Conservation (phyloP, 2,329 filamentous ascomycete species). For the Fusarium bactridioides region DNA sequence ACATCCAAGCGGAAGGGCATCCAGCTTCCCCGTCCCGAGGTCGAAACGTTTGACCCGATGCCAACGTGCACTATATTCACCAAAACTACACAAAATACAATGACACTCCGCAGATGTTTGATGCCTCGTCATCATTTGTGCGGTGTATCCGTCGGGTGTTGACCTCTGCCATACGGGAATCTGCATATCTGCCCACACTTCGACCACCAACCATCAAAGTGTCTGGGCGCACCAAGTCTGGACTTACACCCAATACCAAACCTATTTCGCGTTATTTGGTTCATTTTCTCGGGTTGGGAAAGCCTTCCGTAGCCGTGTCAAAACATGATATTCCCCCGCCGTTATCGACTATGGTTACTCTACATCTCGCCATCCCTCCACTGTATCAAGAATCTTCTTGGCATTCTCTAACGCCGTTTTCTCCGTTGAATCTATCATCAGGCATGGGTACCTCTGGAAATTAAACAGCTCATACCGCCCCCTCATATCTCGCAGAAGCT, state of each 20-base stretch:
- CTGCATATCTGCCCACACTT: not conserved
- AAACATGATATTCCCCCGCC: not conserved
- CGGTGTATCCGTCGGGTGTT: not conserved
- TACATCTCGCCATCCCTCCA: not conserved
- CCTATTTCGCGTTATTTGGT: no score
- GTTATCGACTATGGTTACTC: not conserved
- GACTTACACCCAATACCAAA: not conserved
- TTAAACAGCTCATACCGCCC: not conserved
- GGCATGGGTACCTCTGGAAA: not conserved
- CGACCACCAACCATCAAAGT: not conserved
- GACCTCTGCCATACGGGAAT: not conserved
- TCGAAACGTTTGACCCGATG: not conserved
- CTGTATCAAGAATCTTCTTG: not conserved
- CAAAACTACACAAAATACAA: not conserved
- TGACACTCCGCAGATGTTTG: rapidly evolving
- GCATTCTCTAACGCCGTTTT: not conserved
- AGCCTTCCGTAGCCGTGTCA: not conserved
- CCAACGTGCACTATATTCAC: no score
- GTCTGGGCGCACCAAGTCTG: not conserved
- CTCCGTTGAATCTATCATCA: not conserved
- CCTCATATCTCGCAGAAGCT: not conserved
- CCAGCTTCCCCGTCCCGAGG: not conserved
- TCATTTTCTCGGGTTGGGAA: no score
- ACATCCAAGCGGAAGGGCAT: not conserved
- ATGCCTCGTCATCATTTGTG: not conserved